Conservation (phyloP, 345 rosid genomes). For the Geranium rotundifolium region DNA sequence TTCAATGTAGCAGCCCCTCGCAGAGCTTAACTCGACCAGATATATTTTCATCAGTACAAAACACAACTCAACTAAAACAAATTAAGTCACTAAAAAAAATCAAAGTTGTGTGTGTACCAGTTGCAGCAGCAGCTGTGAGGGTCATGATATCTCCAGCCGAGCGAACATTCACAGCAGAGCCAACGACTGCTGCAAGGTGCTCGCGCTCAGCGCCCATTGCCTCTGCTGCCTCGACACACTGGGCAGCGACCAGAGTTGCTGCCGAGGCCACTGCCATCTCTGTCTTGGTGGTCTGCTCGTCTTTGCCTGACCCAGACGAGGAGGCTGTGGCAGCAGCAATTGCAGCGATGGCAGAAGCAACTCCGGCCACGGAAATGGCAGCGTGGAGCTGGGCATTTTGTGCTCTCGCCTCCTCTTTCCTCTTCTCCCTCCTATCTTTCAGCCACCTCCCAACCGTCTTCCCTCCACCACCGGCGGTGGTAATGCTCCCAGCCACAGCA, state of each 20-base stretch:
- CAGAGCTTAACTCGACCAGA: constrained; percentile 34
- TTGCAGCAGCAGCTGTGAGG: constrained; percentile 81
- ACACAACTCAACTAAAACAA: neutral
- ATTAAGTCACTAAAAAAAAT: neutral
- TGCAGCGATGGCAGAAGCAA: constrained; percentile 82
- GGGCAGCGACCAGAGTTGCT: constrained; percentile 75
- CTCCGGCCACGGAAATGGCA: constrained; percentile 64
- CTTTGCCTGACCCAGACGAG: constrained; percentile 47
- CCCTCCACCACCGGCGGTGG: constrained; percentile 30
- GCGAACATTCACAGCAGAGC: constrained; percentile 76
- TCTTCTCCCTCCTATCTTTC: constrained; percentile 77
- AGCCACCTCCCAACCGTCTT: constrained; percentile 87
- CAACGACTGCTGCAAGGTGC: constrained; percentile 57
- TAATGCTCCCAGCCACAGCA: constrained; percentile 16
- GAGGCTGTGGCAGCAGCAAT: constrained; percentile 74
- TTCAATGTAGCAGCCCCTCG: constrained; percentile 85
- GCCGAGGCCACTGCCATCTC: constrained; percentile 90
- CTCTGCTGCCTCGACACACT: constrained; percentile 85
- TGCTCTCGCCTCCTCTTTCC: constrained; percentile 69
- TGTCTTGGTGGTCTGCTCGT: constrained; percentile 65
- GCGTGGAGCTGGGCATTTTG: constrained; percentile 85
- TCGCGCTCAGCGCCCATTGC: constrained; percentile 88
- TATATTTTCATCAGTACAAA: neutral
- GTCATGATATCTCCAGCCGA: constrained; percentile 84
- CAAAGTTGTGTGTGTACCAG: constrained; percentile 28